Conservation (phyloP, 768 basidiomycete genomes). For the Vishniacozyma victoriae region DNA sequence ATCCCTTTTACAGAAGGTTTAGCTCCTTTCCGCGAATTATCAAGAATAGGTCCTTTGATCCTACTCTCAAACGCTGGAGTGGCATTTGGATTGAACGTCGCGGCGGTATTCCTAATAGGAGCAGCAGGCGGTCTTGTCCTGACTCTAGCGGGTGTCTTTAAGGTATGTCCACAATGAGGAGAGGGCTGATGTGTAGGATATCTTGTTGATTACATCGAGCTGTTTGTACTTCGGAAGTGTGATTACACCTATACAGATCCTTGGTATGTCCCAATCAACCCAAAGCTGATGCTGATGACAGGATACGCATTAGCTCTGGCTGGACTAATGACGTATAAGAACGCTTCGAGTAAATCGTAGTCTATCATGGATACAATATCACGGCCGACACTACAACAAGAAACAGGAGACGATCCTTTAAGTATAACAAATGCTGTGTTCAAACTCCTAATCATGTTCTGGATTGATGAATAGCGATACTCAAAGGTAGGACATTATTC, state of each 20-base stretch:
- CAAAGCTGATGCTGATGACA: slow-evolving; percentile 24
- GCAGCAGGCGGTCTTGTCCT: slow-evolving; percentile 63
- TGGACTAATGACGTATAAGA: slow-evolving; percentile 81
- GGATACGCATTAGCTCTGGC: slow-evolving; percentile 80
- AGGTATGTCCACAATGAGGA: slow-evolving; percentile 50
- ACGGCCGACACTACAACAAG: background rate
- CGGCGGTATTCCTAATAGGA: slow-evolving; percentile 83
- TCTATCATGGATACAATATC: no score
- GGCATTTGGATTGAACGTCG: slow-evolving; percentile 84
- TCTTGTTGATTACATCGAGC: slow-evolving; percentile 82
- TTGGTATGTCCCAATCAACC: slow-evolving; percentile 53
- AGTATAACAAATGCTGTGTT: no score
- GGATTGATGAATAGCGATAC: no score
- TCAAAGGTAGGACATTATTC: no score
- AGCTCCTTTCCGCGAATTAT: slow-evolving; percentile 71
- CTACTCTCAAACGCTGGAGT: slow-evolving; percentile 74
- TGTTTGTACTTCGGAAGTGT: slow-evolving; percentile 71
- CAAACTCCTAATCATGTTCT: no score
- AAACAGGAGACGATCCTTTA: background rate
- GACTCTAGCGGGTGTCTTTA: slow-evolving; percentile 90
- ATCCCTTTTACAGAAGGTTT: slow-evolving; percentile 89
- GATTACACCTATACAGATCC: slow-evolving; percentile 74
- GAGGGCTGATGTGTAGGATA: slow-evolving; percentile 58
- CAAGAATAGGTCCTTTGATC: slow-evolving; percentile 60
- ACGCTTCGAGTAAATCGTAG: slow-evolving; percentile 40